Percentiles rank a stretch among this genome's conserved stretches.
These are phyloP conservation scores for Thraustochytrium sp. DNA, from an alignment of 352 stramenopile genomes.

Conservation along the genomic window DNA sequence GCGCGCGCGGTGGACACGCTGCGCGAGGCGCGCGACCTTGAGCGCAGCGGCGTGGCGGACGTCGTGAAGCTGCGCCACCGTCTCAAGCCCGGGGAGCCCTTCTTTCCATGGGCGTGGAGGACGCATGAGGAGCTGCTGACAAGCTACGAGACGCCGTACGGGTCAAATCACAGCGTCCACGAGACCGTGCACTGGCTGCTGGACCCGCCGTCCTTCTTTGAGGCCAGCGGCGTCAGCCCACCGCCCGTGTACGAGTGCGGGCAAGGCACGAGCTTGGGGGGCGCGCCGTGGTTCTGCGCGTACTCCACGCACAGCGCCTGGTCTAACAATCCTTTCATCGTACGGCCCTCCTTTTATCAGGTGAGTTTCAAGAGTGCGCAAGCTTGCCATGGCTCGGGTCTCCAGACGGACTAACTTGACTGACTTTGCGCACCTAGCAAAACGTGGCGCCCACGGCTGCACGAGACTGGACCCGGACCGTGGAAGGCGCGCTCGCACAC, in stretches of 20 bases:
- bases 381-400: too few species aligned
- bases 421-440: neutral
- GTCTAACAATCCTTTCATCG: constrained; percentile 38
- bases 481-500: neutral
- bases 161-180: constrained; percentile 29
- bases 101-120: constrained; percentile 30
- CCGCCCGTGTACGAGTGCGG: neutral
- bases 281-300: constrained; percentile 10
- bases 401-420: neutral
- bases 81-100: constrained; percentile 1
- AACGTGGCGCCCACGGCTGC: neutral
- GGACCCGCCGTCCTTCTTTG: neutral
- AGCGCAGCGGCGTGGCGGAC: neutral
- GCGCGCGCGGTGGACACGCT: neutral
- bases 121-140: constrained; percentile 25
- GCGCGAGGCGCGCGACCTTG: neutral
- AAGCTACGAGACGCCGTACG: constrained; percentile 3
- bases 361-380: too few species aligned
- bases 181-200: constrained; percentile 37
- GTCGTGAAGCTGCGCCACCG: constrained; percentile 36
- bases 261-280: neutral
- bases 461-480: constrained; percentile 11
- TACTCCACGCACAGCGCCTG: constrained; percentile 32
- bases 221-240: neutral
- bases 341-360: neutral